phyloP scores from a whole-genome alignment of 2,329 filamentous ascomycete genomes.

The Diaporthe eres region DNA sequence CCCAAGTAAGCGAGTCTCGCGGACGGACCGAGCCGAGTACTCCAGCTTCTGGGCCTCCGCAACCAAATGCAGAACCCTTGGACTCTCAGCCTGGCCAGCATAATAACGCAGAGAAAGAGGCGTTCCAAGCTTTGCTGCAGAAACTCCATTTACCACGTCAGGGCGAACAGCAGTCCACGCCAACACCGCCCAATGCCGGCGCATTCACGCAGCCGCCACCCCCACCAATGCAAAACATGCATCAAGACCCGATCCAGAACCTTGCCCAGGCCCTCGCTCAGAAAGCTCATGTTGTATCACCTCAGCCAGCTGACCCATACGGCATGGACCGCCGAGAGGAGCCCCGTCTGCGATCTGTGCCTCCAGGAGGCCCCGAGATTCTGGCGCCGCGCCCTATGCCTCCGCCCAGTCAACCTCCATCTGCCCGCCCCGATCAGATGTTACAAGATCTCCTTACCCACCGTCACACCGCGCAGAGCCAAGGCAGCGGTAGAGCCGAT shows the following conservation, averaged over 20 bases:
- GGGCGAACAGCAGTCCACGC: constrained; percentile 36
- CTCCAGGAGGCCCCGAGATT: constrained; percentile 65
- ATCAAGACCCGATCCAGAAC: constrained; percentile 40
- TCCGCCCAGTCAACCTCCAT: constrained; percentile 60
- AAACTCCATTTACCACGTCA: constrained; percentile 75
- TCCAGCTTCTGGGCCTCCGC: constrained; percentile 54
- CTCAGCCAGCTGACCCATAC: constrained; percentile 64
- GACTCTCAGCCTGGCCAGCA: constrained; percentile 42
- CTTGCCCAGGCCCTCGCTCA: constrained; percentile 43
- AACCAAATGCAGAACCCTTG: constrained; percentile 21
- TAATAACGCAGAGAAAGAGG: constrained; percentile 82
- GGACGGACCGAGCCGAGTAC: constrained; percentile 64
- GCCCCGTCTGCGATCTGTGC: constrained; percentile 55
- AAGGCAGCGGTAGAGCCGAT: constrained; percentile 62
- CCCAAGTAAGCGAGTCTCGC: constrained; percentile 53
- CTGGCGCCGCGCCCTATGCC: constrained; percentile 63
- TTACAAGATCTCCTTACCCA: constrained; percentile 73
- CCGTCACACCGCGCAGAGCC: constrained; percentile 69
- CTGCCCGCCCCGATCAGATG: constrained; percentile 69
- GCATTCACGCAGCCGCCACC: constrained; percentile 58
- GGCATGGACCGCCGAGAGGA: constrained; percentile 62
- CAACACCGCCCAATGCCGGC: constrained; percentile 61
- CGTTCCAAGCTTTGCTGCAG: constrained; percentile 84
- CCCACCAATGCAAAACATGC: constrained; percentile 43
- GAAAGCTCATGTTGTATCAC: constrained; percentile 60